Evolutionary conservation across 108 stramenopile species (phyloP).

Genomic region (Schizochytrium sp.): DNA sequence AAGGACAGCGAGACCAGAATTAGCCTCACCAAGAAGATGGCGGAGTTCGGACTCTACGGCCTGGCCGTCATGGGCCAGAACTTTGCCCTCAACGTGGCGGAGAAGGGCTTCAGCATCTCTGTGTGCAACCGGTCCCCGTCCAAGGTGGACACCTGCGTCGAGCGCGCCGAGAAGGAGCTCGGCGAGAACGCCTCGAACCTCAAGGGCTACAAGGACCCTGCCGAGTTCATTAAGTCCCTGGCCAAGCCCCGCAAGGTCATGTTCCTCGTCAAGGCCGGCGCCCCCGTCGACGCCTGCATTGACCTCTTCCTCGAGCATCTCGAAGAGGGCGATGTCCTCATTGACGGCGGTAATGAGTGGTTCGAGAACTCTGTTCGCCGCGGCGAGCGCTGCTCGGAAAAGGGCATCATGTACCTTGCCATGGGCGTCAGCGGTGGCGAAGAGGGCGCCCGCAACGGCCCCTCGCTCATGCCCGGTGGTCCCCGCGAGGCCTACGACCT

Average conservation of each 20-base stretch:
- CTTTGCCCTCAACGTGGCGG: conserved; percentile 93
- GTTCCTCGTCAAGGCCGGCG: conserved; percentile 89
- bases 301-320: conserved; percentile 59
- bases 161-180: conserved; percentile 80
- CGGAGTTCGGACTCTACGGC: conserved; percentile 78
- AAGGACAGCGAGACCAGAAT: too few species aligned
- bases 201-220: conserved; percentile 57
- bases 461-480: conserved; percentile 95
- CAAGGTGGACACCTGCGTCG: conserved; percentile 85
- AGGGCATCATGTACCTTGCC: conserved; percentile 83
- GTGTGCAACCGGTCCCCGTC: conserved; percentile 82
- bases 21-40: background rate
- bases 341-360: conserved; percentile 99
- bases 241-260: conserved; percentile 83
- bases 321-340: conserved; percentile 85
- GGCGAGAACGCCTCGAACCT: conserved; percentile 50
- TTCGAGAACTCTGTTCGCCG: conserved; percentile 90
- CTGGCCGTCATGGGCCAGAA: conserved; percentile 98
- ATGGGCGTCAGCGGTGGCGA: conserved; percentile 99
- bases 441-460: conserved; percentile 95
- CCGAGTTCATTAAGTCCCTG: conserved; percentile 38
- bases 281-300: conserved; percentile 89
- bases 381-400: conserved; percentile 64
- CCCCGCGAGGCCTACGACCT: conserved; percentile 83
- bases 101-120: conserved; percentile 79